Conservation (phyloP, 2,329 filamentous ascomycete genomes). For the Ophiostoma piceae region DNA sequence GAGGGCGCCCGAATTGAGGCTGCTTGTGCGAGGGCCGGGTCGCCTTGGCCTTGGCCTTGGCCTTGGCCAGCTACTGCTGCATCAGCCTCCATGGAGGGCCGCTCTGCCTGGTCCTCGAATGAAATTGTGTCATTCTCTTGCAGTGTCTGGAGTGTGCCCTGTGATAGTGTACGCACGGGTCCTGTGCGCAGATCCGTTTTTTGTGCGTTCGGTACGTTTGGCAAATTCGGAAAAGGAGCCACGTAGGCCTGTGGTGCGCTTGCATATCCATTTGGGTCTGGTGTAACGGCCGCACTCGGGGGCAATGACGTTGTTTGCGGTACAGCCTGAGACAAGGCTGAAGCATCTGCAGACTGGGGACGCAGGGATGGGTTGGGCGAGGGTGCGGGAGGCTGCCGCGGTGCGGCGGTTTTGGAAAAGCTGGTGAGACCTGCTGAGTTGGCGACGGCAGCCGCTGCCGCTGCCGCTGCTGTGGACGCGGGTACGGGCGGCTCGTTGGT, state of each 20-base stretch:
- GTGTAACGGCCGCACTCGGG: conserved; percentile 18
- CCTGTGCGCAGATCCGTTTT: conserved; percentile 15
- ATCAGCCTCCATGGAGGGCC: conserved; percentile 33
- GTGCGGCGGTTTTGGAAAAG: neutral
- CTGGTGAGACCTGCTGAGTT: neutral
- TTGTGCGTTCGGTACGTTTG: neutral
- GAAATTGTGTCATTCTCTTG: conserved; percentile 27
- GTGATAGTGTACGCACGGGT: conserved; percentile 16
- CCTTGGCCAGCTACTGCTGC: neutral
- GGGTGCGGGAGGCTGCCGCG: neutral
- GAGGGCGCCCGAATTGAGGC: conserved; percentile 26
- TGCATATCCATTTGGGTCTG: conserved; percentile 14
- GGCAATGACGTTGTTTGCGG: conserved; percentile 15
- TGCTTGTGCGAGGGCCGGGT: conserved; percentile 29
- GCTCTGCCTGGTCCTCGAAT: conserved; percentile 28
- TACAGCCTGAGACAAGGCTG: conserved; percentile 19
- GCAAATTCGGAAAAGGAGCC: conserved; percentile 7
- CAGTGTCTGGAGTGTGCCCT: conserved; percentile 23
- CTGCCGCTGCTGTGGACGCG: conserved; percentile 20
- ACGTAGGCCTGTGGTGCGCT: conserved; percentile 15
- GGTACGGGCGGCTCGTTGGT: conserved; percentile 30
- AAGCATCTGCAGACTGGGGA: neutral
- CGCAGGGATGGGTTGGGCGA: neutral
- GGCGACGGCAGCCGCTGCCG: conserved; percentile 19
- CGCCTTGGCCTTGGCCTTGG: conserved; percentile 31